These are phyloP conservation scores for Sugiyamaella smithiae DNA, from an alignment of 805 yeast genomes.

Conservation along the genomic window DNA sequence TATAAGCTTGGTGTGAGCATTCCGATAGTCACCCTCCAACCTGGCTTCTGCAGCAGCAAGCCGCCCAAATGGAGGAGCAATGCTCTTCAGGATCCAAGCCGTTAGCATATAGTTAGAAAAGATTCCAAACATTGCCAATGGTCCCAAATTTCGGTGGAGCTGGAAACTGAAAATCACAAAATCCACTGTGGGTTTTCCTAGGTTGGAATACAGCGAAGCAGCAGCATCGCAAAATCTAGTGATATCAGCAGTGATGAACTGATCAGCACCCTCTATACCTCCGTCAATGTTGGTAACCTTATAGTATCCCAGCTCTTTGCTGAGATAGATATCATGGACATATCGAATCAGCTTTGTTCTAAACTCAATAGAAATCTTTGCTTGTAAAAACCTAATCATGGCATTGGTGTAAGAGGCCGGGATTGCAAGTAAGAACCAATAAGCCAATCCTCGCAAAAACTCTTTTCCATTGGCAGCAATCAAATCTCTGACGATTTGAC, in stretches of 20 bases:
- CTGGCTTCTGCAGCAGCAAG: conserved; percentile 69
- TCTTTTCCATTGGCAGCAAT: conserved; percentile 75
- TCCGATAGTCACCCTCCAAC: conserved; percentile 85
- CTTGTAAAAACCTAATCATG: conserved; percentile 76
- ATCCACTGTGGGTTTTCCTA: conserved; percentile 91
- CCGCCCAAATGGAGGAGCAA: conserved; percentile 83
- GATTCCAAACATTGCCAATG: conserved; percentile 79
- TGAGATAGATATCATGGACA: conserved; percentile 86
- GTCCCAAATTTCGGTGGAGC: conserved; percentile 80
- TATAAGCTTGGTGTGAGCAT: conserved; percentile 78
- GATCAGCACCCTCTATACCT: conserved; percentile 69
- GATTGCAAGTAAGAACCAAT: conserved; percentile 87
- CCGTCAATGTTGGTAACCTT: conserved; percentile 60
- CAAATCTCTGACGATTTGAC: conserved; percentile 85
- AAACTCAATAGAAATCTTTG: conserved; percentile 74
- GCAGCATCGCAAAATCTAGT: conserved; percentile 76
- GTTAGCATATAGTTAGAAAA: conserved; percentile 77
- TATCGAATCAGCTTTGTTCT: conserved; percentile 81
- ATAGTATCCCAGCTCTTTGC: conserved; percentile 75
- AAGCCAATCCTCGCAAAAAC: conserved; percentile 70
- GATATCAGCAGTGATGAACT: conserved; percentile 82
- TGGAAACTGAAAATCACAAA: conserved; percentile 79
- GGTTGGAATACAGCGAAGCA: conserved; percentile 77
- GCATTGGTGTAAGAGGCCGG: conserved; percentile 94
- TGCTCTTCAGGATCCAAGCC: conserved; percentile 65